Conservation (phyloP, 768 basidiomycete species). For the Rhizopogon rudus region DNA sequence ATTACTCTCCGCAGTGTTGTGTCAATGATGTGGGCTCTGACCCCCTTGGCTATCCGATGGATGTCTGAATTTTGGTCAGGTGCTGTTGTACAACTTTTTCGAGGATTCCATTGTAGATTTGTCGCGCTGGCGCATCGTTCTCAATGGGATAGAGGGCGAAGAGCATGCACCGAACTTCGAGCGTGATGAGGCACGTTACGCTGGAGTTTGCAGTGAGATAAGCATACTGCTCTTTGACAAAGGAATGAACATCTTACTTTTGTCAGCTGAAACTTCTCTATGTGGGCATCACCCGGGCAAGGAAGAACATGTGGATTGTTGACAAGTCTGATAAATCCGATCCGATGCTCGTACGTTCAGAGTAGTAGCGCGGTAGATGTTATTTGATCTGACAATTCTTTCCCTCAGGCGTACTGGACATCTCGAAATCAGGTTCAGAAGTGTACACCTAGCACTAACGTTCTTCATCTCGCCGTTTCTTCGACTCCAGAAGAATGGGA, state of each 20-base stretch:
- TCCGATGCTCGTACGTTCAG: constrained; percentile 47
- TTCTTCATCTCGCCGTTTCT: too few relatives aligned
- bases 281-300: constrained; percentile 66
- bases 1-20: too few relatives aligned
- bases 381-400: neutral
- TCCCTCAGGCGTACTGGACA: constrained; percentile 47
- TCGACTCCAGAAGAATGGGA: too few relatives aligned
- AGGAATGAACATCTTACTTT: neutral
- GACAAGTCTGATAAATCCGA: constrained; percentile 54
- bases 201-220: constrained; percentile 56
- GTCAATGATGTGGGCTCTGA: constrained; percentile 12
- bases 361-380: too few relatives aligned
- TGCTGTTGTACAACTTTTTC: constrained; percentile 73
- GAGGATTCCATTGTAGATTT: constrained; percentile 49
- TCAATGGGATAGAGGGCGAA: constrained; percentile 34
- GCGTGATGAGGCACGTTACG: constrained; percentile 40
- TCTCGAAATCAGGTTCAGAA: constrained; percentile 40
- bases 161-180: constrained; percentile 39
- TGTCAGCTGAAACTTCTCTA: constrained; percentile 61
- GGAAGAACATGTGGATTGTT: constrained; percentile 66
- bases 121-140: constrained; percentile 56
- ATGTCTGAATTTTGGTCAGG: constrained; percentile 32
- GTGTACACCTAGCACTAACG: constrained; percentile 40
- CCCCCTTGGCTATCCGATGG: too few relatives aligned
- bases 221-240: constrained; percentile 2